phyloP scores from a whole-genome alignment of 306 rosid genomes.

The Quercus parvula region DNA sequence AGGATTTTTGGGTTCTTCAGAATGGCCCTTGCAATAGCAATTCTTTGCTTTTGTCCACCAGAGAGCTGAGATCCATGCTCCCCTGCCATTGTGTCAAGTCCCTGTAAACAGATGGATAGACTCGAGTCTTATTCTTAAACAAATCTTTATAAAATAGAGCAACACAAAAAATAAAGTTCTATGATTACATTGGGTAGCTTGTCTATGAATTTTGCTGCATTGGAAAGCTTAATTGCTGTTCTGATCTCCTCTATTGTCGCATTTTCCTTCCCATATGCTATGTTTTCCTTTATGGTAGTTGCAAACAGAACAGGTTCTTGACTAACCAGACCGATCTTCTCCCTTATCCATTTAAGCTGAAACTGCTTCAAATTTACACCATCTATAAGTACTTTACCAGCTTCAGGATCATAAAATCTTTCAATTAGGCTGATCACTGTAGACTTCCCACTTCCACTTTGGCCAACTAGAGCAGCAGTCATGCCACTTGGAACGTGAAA shows the following conservation, averaged over 20 bases:
- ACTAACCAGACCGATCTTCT: conserved; percentile 80
- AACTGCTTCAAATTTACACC: conserved; percentile 58
- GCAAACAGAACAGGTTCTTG: conserved; percentile 80
- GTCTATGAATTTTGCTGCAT: conserved; percentile 83
- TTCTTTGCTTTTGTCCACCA: conserved; percentile 96
- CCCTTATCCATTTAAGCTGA: conserved; percentile 67
- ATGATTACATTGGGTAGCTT: conserved; percentile 55
- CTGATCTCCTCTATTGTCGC: conserved; percentile 69
- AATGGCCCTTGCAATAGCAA: conserved; percentile 94
- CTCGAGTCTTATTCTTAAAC: background rate
- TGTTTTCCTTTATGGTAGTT: conserved; percentile 61
- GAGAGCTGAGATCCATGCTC: conserved; percentile 90
- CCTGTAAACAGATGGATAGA: conserved; percentile 35
- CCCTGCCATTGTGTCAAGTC: conserved; percentile 78
- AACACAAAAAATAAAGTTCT: background rate
- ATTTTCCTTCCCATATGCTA: conserved; percentile 76
- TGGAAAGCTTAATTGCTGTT: conserved; percentile 65
- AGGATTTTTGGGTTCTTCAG: conserved; percentile 82
- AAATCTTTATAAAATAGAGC: background rate
- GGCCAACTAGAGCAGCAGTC: conserved; percentile 84
- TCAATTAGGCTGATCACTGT: conserved; percentile 72
- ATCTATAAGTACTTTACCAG: conserved; percentile 78
- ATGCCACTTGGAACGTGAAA: conserved; percentile 60
- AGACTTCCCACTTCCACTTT: conserved; percentile 95
- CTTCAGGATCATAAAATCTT: conserved; percentile 86